phyloP scores from a whole-genome alignment of 2,329 filamentous ascomycete genomes.

The Botryotinia narcissicola region DNA sequence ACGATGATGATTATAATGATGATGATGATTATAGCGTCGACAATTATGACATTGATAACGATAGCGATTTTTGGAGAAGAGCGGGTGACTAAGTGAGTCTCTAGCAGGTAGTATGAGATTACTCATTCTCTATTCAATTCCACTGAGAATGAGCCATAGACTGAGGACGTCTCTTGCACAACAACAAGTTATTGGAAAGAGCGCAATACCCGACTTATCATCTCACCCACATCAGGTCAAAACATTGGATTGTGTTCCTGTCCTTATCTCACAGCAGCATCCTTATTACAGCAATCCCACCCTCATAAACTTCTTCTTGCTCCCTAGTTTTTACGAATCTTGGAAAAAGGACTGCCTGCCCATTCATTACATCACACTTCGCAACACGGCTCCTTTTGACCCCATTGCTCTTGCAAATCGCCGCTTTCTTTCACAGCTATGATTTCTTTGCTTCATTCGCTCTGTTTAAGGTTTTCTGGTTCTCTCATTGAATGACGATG shows the following conservation, averaged over 20 bases:
- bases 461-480: neutral
- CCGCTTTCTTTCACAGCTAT: neutral
- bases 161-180: neutral
- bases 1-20: neutral
- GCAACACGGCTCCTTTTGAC: neutral
- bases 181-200: neutral
- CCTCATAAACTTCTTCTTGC: neutral
- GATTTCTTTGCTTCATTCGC: neutral
- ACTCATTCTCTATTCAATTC: neutral
- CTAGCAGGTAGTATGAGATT: neutral
- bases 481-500: neutral
- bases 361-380: neutral
- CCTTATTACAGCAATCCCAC: neutral
- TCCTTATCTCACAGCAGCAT: neutral
- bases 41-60: constrained; percentile 3
- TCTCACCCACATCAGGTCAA: neutral
- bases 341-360: neutral
- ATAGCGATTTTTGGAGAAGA: constrained; percentile 18
- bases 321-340: neutral
- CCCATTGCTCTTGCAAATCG: neutral
- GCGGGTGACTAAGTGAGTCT: neutral
- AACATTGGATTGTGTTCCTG: neutral
- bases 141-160: neutral
- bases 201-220: neutral
- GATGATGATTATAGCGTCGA: neutral